These are phyloP conservation scores for Cercospora beticola DNA, from an alignment of 2,329 filamentous ascomycete genomes.

Conservation along the genomic window DNA sequence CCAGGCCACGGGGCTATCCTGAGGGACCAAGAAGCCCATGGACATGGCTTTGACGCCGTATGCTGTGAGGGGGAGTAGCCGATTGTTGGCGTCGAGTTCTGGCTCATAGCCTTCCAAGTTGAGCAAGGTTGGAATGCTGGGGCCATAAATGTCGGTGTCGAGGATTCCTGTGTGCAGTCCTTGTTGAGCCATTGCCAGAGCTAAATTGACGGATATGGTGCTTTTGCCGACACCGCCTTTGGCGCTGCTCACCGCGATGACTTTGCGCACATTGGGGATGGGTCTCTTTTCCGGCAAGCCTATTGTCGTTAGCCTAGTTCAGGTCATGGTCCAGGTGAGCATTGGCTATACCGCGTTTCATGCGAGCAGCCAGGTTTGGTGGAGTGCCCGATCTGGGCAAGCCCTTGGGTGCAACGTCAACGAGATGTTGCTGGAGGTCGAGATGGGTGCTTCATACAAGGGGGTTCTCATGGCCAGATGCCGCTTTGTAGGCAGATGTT, in stretches of 20 bases:
- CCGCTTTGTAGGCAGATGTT: slow-evolving; percentile 48
- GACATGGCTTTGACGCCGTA: slow-evolving; percentile 98
- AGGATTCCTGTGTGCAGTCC: slow-evolving; percentile 84
- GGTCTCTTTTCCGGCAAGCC: slow-evolving; percentile 74
- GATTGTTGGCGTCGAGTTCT: slow-evolving; percentile 55
- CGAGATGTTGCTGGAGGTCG: neutral
- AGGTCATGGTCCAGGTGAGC: neutral
- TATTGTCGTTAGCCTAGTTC: slow-evolving; percentile 9
- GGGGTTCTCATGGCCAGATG: slow-evolving; percentile 74
- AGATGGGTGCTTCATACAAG: slow-evolving; percentile 56
- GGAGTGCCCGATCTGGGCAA: slow-evolving; percentile 72
- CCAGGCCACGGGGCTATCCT: slow-evolving; percentile 86
- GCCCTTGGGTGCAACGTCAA: slow-evolving; percentile 56
- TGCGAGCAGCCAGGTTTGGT: slow-evolving; percentile 63
- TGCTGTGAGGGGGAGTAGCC: slow-evolving; percentile 82
- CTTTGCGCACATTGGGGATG: slow-evolving; percentile 81
- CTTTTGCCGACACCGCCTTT: slow-evolving; percentile 99
- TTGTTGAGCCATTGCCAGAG: slow-evolving; percentile 77
- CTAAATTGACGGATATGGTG: slow-evolving; percentile 89
- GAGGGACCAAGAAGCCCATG: slow-evolving; percentile 87
- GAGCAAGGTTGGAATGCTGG: slow-evolving; percentile 87
- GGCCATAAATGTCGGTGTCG: slow-evolving; percentile 95
- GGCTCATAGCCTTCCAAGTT: slow-evolving; percentile 49
- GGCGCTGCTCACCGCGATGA: slow-evolving; percentile 95
- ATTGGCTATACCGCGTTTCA: slow-evolving; percentile 60